phyloP scores from a whole-genome alignment of 345 rosid species.

The Heritiera littoralis region DNA sequence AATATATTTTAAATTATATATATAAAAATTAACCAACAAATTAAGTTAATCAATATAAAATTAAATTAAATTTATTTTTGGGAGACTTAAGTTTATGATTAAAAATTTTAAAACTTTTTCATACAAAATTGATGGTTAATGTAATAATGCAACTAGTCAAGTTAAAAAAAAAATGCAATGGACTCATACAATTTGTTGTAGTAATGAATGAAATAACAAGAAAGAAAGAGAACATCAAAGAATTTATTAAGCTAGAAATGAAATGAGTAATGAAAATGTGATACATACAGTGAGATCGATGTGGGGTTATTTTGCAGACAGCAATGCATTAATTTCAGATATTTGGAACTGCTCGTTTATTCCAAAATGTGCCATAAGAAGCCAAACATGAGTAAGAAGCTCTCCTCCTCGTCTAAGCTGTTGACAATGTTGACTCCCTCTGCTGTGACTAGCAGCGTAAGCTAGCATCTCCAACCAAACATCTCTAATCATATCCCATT shows the following conservation, averaged over 20 bases:
- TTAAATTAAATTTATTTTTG: no score
- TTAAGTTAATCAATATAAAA: no score
- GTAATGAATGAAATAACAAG: no score
- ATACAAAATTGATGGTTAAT: no score
- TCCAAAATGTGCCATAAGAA: constrained; percentile 56
- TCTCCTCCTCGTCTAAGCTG: constrained; percentile 58
- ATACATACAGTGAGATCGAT: neutral
- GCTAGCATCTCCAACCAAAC: neutral
- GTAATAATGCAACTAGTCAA: no score
- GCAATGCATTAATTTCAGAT: neutral
- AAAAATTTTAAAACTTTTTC: no score
- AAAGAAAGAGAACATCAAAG: neutral
- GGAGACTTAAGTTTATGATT: no score
- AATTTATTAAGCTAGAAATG: neutral
- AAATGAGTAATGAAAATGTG: no score
- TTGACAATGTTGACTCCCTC: constrained; percentile 29
- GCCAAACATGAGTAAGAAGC: constrained; percentile 52
- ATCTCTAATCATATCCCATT: neutral
- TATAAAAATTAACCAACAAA: no score
- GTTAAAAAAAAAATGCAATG: no score
- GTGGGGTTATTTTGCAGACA: neutral
- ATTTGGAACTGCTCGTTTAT: constrained; percentile 41
- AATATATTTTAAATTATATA: no score
- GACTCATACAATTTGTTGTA: no score
- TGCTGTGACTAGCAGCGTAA: neutral